Conservation (phyloP, 1,284 basidiomycete species). For the Agroathelia rolfsii region DNA sequence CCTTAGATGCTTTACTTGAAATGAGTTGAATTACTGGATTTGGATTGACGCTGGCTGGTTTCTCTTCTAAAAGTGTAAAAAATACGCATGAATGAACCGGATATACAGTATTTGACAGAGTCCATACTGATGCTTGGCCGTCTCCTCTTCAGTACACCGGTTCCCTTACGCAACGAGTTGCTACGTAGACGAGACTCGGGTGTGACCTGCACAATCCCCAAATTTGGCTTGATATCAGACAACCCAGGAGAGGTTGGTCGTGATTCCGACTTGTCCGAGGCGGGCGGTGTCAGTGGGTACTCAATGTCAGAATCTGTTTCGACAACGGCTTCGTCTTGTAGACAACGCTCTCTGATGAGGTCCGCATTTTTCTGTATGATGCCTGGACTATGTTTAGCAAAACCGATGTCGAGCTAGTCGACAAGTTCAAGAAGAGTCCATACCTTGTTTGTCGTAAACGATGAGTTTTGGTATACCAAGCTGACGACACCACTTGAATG, state of each 20-base stretch:
- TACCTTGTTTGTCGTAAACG: conserved; percentile 63
- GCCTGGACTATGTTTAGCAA: conserved; percentile 26
- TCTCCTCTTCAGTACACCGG: too few species aligned
- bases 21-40: conserved; percentile 32
- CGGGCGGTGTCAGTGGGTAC: conserved; percentile 63
- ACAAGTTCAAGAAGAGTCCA: conserved; percentile 14
- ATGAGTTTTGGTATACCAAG: conserved; percentile 51
- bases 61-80: conserved; percentile 8
- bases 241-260: conserved; percentile 44
- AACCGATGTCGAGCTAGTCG: conserved; percentile 4
- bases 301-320: conserved; percentile 43
- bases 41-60: conserved; percentile 11
- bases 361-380: conserved; percentile 33
- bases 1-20: conserved; percentile 41
- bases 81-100: too few species aligned
- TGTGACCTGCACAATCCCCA: too few species aligned
- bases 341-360: conserved; percentile 26
- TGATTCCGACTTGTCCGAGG: conserved; percentile 57
- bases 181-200: neutral
- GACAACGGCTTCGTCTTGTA: conserved; percentile 23
- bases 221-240: conserved; percentile 16
- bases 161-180: too few species aligned
- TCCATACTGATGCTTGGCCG: too few species aligned
- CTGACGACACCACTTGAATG: conserved; percentile 47
- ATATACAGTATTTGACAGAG: too few species aligned